phyloP scores from a whole-genome alignment of 371 early-diverging fungal genomes.

The Rhizopus arrhizus region DNA sequence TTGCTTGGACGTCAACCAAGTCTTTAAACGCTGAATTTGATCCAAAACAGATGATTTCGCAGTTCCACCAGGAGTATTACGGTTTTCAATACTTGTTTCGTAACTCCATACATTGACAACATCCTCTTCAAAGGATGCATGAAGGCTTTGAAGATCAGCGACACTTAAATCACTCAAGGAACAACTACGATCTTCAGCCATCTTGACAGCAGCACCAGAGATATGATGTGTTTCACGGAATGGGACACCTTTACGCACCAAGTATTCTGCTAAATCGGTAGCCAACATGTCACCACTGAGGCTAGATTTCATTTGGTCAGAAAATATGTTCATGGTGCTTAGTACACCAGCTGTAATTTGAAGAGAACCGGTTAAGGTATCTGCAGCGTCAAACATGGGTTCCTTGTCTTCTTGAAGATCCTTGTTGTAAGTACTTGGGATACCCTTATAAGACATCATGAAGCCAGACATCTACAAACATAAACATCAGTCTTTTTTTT shows the following conservation, averaged over 20 bases:
- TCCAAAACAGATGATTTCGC: slow-evolving; percentile 73
- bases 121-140: slow-evolving; percentile 81
- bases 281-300: slow-evolving; percentile 95
- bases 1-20: slow-evolving; percentile 54
- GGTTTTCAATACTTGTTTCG: slow-evolving; percentile 85
- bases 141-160: slow-evolving; percentile 79
- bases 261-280: slow-evolving; percentile 96
- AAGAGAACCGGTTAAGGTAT: slow-evolving; percentile 84
- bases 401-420: slow-evolving; percentile 99
- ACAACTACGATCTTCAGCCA: slow-evolving; percentile 84
- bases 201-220: slow-evolving; percentile 90
- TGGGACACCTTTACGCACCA: slow-evolving; percentile 91
- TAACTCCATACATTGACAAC: slow-evolving; percentile 83
- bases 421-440: slow-evolving; percentile 97
- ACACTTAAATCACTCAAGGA: slow-evolving; percentile 73
- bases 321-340: slow-evolving; percentile 80
- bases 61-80: slow-evolving; percentile 90
- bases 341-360: slow-evolving; percentile 91
- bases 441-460: slow-evolving; percentile 96
- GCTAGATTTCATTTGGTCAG: slow-evolving; percentile 72
- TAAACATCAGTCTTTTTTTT: background rate
- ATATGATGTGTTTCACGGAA: slow-evolving; percentile 98
- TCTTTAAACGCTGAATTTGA: slow-evolving; percentile 77
- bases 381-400: slow-evolving; percentile 93
- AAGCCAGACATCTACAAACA: slow-evolving; percentile 82